Percentiles rank a stretch among this genome's conserved stretches.
These are phyloP conservation scores for Xylaria sp. DNA, from an alignment of 2,329 filamentous ascomycete species.

Conservation along the genomic window DNA sequence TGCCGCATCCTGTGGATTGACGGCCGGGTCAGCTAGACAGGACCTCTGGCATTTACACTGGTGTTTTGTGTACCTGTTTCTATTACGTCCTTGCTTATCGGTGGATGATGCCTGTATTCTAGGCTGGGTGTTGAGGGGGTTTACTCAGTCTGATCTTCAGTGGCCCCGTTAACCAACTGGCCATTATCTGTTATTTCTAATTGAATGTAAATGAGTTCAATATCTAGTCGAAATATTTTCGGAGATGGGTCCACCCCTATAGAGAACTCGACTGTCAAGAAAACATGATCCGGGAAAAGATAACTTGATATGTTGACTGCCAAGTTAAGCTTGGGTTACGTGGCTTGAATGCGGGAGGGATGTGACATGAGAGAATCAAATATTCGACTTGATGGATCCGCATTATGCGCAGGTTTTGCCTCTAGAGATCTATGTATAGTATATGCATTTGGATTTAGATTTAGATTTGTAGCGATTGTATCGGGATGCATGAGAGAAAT, in stretches of 20 bases:
- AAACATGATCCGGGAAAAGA: neutral
- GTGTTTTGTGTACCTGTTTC: conserved; percentile 36
- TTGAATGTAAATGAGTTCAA: conserved; percentile 3
- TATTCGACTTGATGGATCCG: neutral
- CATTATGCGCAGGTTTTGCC: neutral
- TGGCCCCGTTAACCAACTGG: neutral
- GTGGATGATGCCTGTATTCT: neutral
- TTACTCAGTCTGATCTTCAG: conserved; percentile 1
- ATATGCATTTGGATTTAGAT: no score
- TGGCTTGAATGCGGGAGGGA: neutral
- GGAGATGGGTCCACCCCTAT: neutral
- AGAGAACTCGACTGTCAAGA: conserved; percentile 2
- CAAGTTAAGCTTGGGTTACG: neutral
- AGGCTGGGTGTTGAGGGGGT: conserved; percentile 1
- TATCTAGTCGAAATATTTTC: neutral
- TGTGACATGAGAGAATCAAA: neutral
- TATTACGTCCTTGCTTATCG: conserved; percentile 23
- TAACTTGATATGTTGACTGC: neutral
- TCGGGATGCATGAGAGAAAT: neutral
- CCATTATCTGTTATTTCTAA: neutral
- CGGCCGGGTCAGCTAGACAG: conserved; percentile 33
- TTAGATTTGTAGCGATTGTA: neutral
- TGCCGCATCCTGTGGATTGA: conserved; percentile 24
- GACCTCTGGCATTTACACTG: conserved; percentile 38
- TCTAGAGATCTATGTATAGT: neutral